Conservation (phyloP, 2,329 filamentous ascomycete species). For the Cercospora sesami region DNA sequence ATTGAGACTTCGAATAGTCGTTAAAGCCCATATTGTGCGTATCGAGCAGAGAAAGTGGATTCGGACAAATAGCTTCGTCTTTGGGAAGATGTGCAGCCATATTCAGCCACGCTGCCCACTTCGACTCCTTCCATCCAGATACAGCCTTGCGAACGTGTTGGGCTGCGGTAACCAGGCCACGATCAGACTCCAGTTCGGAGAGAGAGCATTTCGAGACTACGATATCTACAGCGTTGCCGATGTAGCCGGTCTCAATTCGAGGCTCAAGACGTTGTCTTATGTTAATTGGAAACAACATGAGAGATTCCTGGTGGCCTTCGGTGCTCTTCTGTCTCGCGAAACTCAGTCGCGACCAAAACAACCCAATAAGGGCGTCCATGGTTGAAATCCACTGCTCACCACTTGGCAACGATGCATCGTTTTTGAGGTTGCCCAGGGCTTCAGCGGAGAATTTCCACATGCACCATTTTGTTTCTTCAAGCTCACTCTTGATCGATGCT, state of each 20-base stretch:
- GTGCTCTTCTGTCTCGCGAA: conserved; percentile 15
- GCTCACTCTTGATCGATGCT: not conserved
- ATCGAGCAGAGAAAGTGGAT: conserved; percentile 20
- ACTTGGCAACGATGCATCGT: conserved; percentile 14
- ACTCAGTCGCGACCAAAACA: conserved; percentile 26
- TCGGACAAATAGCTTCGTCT: conserved; percentile 22
- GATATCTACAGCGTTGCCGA: conserved; percentile 25
- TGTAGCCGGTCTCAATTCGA: conserved; percentile 15
- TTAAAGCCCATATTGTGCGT: conserved; percentile 25
- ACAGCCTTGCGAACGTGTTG: conserved; percentile 19
- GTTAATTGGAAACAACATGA: conserved; percentile 24
- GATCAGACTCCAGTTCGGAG: conserved; percentile 10
- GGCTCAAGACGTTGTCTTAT: conserved; percentile 20
- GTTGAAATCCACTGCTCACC: conserved; percentile 25
- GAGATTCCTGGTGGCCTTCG: conserved; percentile 14
- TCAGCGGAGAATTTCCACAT: conserved; percentile 24
- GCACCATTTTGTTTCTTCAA: conserved; percentile 16
- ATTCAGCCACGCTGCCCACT: conserved; percentile 20
- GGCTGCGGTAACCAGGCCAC: conserved; percentile 18
- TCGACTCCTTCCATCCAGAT: conserved; percentile 15
- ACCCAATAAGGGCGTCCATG: conserved; percentile 23
- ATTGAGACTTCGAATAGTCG: conserved; percentile 24
- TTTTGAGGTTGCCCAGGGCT: conserved; percentile 21
- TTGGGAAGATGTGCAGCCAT: conserved; percentile 19
- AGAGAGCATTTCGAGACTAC: conserved; percentile 9